Evolutionary conservation across 2,329 filamentous ascomycete species (phyloP), one percentile per base, ranked within the genome.

Genomic region (Chrysoporthe puriensis): DNA sequence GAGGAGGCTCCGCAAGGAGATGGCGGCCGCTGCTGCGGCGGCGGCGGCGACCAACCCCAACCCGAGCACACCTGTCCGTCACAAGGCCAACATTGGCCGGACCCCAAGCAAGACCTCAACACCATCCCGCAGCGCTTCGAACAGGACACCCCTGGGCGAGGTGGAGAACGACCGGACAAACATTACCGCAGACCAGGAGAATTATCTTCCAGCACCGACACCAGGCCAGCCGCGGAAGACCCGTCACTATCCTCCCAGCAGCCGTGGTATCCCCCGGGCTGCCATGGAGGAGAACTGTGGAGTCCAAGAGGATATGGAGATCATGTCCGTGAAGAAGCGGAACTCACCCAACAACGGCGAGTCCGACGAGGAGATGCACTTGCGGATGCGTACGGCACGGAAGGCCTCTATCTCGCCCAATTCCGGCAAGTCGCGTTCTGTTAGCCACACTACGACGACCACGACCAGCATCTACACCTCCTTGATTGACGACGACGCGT

Each of bases 141-240:
- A 89, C 76, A 88, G 96, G 67, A 89, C 93, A 43, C 94, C 96
- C 3, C 87, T 99, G n/a, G 94, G 95, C 64, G 96, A 99, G 79
- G 92, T 99, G 70, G 93, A 96, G 74, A 88, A 92, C 71, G 97
- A 97, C 73, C 82, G 85, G 74, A 86, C 84, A 75, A 88, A 87
- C 72, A 84, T 87, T 71, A 42, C 57, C 4, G 86, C 87, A 62
- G 85, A 89, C n/a, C 88, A 92, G 75, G 94, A 97, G 71, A 94
- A 97, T 76, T 96, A 96, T 73, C 86, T 99, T 5, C 96, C 96
- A 2, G 95, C 94, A 0, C 96, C 96, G 3, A 99, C 96, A 4
- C 96, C 96, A 0, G 96, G 96, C 2, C 96, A 99, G 78, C 96
- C 96, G 40, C 89, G 96, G 70, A 98, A 99, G 84, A 91, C 91